These are phyloP conservation scores for Aspergillus homomorphus DNA, from an alignment of 495 filamentous ascomycete genomes.

Conservation along the genomic window DNA sequence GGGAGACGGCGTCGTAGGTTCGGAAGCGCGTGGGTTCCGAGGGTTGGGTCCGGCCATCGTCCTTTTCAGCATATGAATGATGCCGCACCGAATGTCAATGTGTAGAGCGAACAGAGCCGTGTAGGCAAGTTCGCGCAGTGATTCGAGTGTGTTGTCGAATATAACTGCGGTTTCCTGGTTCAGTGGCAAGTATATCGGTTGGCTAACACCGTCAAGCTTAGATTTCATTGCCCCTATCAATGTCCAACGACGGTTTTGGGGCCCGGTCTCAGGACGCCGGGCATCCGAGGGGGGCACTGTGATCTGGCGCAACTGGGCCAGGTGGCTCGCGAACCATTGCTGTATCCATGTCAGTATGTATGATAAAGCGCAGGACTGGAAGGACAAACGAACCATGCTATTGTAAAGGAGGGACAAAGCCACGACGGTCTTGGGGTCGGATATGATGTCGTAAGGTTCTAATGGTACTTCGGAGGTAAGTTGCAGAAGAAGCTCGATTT, in stretches of 20 bases:
- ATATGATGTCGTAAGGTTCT: conserved; percentile 76
- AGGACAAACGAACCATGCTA: conserved; percentile 64
- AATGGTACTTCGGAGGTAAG: conserved; percentile 62
- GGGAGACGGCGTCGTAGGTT: conserved; percentile 47
- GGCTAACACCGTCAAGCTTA: conserved; percentile 47
- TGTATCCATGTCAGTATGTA: conserved; percentile 27
- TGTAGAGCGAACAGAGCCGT: conserved; percentile 81
- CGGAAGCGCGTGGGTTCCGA: conserved; percentile 31
- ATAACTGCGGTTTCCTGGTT: conserved; percentile 73
- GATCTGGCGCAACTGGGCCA: conserved; percentile 72
- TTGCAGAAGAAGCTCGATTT: conserved; percentile 63
- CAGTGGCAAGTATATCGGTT: conserved; percentile 83
- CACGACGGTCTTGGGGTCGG: conserved; percentile 79
- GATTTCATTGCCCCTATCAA: conserved; percentile 59
- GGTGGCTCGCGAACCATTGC: conserved; percentile 88
- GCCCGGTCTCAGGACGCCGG: conserved; percentile 36
- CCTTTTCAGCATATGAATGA: conserved; percentile 61
- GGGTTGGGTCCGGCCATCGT: conserved; percentile 49
- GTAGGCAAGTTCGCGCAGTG: conserved; percentile 71
- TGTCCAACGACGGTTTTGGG: conserved; percentile 72
- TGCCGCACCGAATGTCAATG: conserved; percentile 77
- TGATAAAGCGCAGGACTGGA: neutral
- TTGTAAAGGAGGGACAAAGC: conserved; percentile 85
- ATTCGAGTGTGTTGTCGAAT: conserved; percentile 84
- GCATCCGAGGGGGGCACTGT: conserved; percentile 46